These are phyloP conservation scores for Melanopsichium pennsylvanicum DNA, from an alignment of 1,284 basidiomycete genomes.

Conservation along the genomic window DNA sequence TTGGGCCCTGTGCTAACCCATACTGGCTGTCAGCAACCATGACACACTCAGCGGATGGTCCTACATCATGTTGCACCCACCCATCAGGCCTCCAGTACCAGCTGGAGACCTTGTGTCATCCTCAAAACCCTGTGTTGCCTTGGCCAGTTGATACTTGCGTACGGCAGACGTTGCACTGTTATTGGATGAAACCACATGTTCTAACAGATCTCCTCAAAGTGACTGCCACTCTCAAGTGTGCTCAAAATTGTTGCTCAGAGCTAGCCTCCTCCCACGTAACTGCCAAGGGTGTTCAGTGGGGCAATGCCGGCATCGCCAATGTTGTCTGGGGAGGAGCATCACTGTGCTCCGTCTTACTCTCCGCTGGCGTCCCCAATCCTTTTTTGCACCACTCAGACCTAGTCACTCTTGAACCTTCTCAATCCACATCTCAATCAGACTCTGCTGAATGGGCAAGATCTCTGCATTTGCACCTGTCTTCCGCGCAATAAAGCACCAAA, in stretches of 20 bases:
- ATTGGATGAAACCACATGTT: too few species aligned
- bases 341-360: slow-evolving; percentile 32
- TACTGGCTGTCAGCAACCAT: too few species aligned
- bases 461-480: slow-evolving; percentile 42
- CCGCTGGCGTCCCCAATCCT: slow-evolving; percentile 37
- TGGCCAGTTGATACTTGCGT: too few species aligned
- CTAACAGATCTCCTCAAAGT: slow-evolving; percentile 23
- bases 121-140: too few species aligned
- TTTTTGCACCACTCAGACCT: slow-evolving; percentile 28
- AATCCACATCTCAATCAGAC: slow-evolving; percentile 3
- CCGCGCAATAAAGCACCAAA: slow-evolving; percentile 39
- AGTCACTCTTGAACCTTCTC: slow-evolving; percentile 20
- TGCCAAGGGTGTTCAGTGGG: slow-evolving; percentile 51
- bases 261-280: slow-evolving; percentile 20
- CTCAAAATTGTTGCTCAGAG: slow-evolving; percentile 48
- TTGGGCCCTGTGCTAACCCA: too few species aligned
- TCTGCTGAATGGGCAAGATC: slow-evolving; percentile 23
- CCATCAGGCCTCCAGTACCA: too few species aligned
- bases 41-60: too few species aligned
- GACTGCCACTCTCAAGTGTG: slow-evolving; percentile 49
- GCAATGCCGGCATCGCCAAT: slow-evolving; percentile 46
- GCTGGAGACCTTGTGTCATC: too few species aligned
- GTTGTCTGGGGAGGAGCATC: slow-evolving; percentile 43
- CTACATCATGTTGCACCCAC: too few species aligned
- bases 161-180: too few species aligned